Evolutionary conservation across 2,329 filamentous ascomycete genomes (phyloP), one percentile per base, ranked within the genome.

Genomic region (Zymoseptoria passerinii): DNA sequence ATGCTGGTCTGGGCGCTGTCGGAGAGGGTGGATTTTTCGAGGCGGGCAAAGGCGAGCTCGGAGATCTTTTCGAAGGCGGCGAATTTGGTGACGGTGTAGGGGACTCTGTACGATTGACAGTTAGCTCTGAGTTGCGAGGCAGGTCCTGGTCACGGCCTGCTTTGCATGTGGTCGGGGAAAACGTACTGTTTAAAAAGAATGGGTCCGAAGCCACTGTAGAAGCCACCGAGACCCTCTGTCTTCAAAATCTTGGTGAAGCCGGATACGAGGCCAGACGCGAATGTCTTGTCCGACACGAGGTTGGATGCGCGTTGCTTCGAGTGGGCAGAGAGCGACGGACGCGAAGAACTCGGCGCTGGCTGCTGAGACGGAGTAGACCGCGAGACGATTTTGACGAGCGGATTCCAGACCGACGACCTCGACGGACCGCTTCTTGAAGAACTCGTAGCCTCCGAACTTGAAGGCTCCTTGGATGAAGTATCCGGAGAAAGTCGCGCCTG

Each of bases 281-380:
- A 95, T 71, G 84, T 88, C 66, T 90, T 90, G 78, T 92, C 83
- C 61, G 89, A 92, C 67, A 94, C 90, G 73, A 95, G 87, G 83
- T 90, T 90, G 89, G 75, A 95, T 94, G 84, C 90, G 88, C 77
- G 89, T 94, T 67, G 89, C 89, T 82, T 95, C 89, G 61, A 94
- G 87, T 68, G 89, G 89, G 85, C 89, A 95, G 53, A 95, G 88
- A 68, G 89, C 87, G 71, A 92, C 83, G 72, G 27, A 35, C 2
- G 52, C 52, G 71, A 85, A 82, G 79, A 84, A 84, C 70, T 85
- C 82, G 66, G 81, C 82, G 63, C 69, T 60, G 62, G 79, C 82
- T 60, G 82, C 76, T 28, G 79, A 80, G 67, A 81, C 86, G 65
- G 89, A 81, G 81, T 90, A 90, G 76, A 90, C 83, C 65, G 82